Evolutionary conservation across 371 early-diverging fungal genomes (phyloP).

Genomic region (Catenaria anguillulae): DNA sequence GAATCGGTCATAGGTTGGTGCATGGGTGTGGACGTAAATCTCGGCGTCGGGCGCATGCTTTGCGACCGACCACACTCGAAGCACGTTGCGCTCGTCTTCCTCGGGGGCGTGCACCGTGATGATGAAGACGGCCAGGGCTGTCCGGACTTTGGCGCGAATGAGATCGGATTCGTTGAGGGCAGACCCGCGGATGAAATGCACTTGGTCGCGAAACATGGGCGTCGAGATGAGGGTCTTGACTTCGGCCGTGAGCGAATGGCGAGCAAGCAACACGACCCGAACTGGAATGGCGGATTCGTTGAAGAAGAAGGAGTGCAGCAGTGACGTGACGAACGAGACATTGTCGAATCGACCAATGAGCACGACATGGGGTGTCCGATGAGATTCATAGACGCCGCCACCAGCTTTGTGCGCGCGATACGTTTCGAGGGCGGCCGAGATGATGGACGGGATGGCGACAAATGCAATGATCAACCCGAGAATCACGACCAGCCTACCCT

Average conservation of each 20-base stretch:
- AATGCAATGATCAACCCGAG: slow-evolving; percentile 38
- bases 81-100: slow-evolving; percentile 30
- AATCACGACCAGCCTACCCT: slow-evolving; percentile 47
- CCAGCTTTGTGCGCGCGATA: slow-evolving; percentile 20
- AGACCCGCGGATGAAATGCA: neutral
- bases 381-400: slow-evolving; percentile 19
- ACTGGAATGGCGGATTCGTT: slow-evolving; percentile 10
- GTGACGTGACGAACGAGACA: slow-evolving; percentile 34
- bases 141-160: neutral
- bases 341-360: slow-evolving; percentile 45
- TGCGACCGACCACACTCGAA: slow-evolving; percentile 50
- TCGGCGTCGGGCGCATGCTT: slow-evolving; percentile 37
- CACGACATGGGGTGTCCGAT: slow-evolving; percentile 38
- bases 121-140: neutral
- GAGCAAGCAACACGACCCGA: neutral
- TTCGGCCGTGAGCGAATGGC: neutral
- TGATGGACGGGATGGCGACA: slow-evolving; percentile 9
- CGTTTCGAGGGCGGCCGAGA: neutral
- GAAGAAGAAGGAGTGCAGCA: slow-evolving; percentile 42
- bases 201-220: neutral
- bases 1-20: slow-evolving; percentile 47
- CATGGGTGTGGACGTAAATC: slow-evolving; percentile 48
- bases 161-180: neutral
- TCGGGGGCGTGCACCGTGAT: slow-evolving; percentile 4
- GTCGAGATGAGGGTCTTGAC: neutral